A percentile compares a stretch with the other conserved stretches of the same genome.
phyloP scores from a whole-genome alignment of 2,329 filamentous ascomycete genomes.

The Bertia moriformis region DNA sequence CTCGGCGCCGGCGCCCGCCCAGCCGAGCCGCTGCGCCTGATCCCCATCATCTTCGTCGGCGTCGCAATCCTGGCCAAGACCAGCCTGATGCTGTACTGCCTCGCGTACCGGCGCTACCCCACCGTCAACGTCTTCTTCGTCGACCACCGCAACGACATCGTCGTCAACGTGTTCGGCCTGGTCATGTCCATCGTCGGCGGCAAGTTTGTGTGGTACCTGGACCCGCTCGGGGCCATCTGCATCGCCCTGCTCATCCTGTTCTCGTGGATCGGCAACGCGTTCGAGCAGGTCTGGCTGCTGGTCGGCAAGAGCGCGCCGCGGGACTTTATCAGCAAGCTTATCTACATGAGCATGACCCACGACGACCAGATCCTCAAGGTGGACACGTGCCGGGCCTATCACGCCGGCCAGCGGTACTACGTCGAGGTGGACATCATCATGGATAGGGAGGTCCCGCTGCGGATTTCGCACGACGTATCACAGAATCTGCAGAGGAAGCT shows the following conservation, averaged over 20 bases:
- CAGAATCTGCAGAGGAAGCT: slow-evolving; percentile 45
- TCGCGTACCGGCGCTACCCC: slow-evolving; percentile 34
- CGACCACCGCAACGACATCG: slow-evolving; percentile 41
- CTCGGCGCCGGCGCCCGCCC: slow-evolving; percentile 27
- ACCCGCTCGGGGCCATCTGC: slow-evolving; percentile 42
- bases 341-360: slow-evolving; percentile 39
- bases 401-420: slow-evolving; percentile 45
- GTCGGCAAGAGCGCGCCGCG: slow-evolving; percentile 46
- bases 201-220: slow-evolving; percentile 41
- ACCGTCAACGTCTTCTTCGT: slow-evolving; percentile 39
- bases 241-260: slow-evolving; percentile 46
- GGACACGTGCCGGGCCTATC: slow-evolving; percentile 45
- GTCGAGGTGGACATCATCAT: slow-evolving; percentile 50
- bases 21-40: slow-evolving; percentile 28
- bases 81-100: slow-evolving; percentile 36
- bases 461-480: slow-evolving; percentile 42
- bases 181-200: slow-evolving; percentile 38
- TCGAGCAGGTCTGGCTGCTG: slow-evolving; percentile 45
- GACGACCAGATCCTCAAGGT: slow-evolving; percentile 38
- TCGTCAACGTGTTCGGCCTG: slow-evolving; percentile 37
- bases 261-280: slow-evolving; percentile 45
- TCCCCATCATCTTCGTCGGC: slow-evolving; percentile 38
- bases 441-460: slow-evolving; percentile 35
- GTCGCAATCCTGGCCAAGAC: slow-evolving; percentile 37
- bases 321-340: slow-evolving; percentile 38